Base-by-base conservation (phyloP, 1,284 basidiomycete genomes). In the Afroboletus lepidellus region DNA sequence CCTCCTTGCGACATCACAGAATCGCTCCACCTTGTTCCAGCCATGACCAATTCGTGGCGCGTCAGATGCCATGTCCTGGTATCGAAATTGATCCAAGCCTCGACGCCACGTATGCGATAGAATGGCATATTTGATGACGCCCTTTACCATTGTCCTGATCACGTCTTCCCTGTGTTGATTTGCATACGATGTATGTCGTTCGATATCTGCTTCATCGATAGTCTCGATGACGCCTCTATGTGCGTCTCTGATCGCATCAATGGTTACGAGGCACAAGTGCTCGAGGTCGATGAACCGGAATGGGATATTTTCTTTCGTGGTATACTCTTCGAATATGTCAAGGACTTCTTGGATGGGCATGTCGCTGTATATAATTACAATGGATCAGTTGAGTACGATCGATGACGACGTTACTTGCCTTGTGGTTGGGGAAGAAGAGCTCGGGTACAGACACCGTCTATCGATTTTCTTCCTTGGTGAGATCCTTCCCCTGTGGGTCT, bases 81-180 rank as follows among this genome's bases (percentile, higher is more conserved):
- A 49, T 24, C 8, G 15, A n/a, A 55, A 50, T 27, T 34, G 1
- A 15, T 47, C 60, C 11, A 23, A 29, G 18, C 16, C 27, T 7
- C 5, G 34, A n/a, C 24, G 39, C 57, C 57, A 51, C 7, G 37
- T 50, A 29, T 64, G 60, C 1, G 62, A 60, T 18, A 61, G 50
- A 29, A 53, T 32, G 21, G 60, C 60, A 1, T 61, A 61, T 42
- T 62, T 61, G 11, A 64, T 43, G 46, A 52, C 42, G 15, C 60
- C 43, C 21, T 53, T 64, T 13, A 61, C 62, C 2, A 61, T 62
- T 16, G 25, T 43, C 30, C 41, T 42, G n/a, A 64, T 62, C 18
- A 62, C 60, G 8, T 62, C 60, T 36, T 58, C 50, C 32, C 62
- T 53, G 36, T 60, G 57, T 21, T 61, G 60, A 23, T 64, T 60